Evolutionary conservation across 306 rosid genomes (phyloP).

Genomic region (Trifolium pratense): DNA sequence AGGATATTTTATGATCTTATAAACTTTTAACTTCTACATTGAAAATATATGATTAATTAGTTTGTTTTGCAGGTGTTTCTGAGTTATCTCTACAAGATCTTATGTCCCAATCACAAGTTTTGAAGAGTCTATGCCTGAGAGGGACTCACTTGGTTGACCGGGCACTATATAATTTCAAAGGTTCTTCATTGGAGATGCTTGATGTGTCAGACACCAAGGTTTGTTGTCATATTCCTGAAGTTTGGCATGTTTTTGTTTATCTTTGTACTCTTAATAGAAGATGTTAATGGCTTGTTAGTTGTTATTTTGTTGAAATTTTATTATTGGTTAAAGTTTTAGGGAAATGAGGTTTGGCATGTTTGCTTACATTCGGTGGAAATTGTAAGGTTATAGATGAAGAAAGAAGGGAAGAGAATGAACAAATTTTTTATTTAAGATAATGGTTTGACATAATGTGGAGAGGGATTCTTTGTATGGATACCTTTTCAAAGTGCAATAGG

Average conservation of each 20-base stretch:
- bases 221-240: slow-evolving; percentile 43
- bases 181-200: slow-evolving; percentile 80
- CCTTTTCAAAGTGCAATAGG: neutral
- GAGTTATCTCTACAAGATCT: slow-evolving; percentile 62
- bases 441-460: slow-evolving; percentile 23
- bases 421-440: neutral
- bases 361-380: slow-evolving; percentile 11
- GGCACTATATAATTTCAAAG: slow-evolving; percentile 59
- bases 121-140: slow-evolving; percentile 77
- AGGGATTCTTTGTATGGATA: neutral
- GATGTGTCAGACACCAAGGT: slow-evolving; percentile 86
- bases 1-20: slow-evolving; percentile 28
- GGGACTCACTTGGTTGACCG: slow-evolving; percentile 65
- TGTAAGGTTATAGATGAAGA: slow-evolving; percentile 15
- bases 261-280: slow-evolving; percentile 17
- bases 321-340: slow-evolving; percentile 25
- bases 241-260: slow-evolving; percentile 28
- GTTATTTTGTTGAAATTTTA: slow-evolving; percentile 33
- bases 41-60: slow-evolving; percentile 5
- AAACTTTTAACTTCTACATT: slow-evolving; percentile 28
- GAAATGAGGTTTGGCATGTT: slow-evolving; percentile 25
- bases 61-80: slow-evolving; percentile 54
- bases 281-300: slow-evolving; percentile 30
- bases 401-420: neutral
- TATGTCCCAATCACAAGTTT: slow-evolving; percentile 60